Percentiles rank a stretch among this genome's conserved stretches.
phyloP scores from a whole-genome alignment of 768 basidiomycete species.

The Xanthoconium stramineum region DNA sequence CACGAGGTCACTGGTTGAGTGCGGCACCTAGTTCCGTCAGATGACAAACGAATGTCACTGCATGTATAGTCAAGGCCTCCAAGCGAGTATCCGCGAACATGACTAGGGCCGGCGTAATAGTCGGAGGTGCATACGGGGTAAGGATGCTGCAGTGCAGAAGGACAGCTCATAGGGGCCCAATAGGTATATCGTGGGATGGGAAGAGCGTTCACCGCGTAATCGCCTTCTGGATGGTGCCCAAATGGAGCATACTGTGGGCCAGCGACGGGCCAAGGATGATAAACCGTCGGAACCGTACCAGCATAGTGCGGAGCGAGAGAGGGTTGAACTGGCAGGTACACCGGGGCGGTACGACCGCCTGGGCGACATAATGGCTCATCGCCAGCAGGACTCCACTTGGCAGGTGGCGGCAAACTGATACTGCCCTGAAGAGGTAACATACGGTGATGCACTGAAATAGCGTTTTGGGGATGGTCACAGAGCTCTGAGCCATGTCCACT shows the following conservation, averaged over 20 bases:
- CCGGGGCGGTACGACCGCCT: conserved; percentile 47
- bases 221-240: conserved; percentile 20
- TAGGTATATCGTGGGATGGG: conserved; percentile 20
- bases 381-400: conserved; percentile 79
- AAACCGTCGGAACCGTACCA: conserved; percentile 30
- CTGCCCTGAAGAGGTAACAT: conserved; percentile 16
- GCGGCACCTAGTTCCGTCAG: conserved; percentile 39
- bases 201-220: conserved; percentile 11
- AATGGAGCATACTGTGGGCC: conserved; percentile 16
- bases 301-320: conserved; percentile 38
- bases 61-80: conserved; percentile 52
- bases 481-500: conserved; percentile 1
- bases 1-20: conserved; percentile 41
- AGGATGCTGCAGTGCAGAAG: conserved; percentile 48
- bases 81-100: conserved; percentile 60
- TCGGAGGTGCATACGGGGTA: conserved; percentile 57
- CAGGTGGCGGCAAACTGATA: conserved; percentile 61
- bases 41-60: conserved; percentile 43
- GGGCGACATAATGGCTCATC: conserved; percentile 70
- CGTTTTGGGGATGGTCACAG: conserved; percentile 1
- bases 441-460: conserved; percentile 1
- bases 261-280: conserved; percentile 26
- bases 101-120: conserved; percentile 43
- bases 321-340: conserved; percentile 66
- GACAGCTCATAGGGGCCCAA: conserved; percentile 25